phyloP scores from a whole-genome alignment of 1,139 yeast species.

The Citeromyces siamensis region DNA sequence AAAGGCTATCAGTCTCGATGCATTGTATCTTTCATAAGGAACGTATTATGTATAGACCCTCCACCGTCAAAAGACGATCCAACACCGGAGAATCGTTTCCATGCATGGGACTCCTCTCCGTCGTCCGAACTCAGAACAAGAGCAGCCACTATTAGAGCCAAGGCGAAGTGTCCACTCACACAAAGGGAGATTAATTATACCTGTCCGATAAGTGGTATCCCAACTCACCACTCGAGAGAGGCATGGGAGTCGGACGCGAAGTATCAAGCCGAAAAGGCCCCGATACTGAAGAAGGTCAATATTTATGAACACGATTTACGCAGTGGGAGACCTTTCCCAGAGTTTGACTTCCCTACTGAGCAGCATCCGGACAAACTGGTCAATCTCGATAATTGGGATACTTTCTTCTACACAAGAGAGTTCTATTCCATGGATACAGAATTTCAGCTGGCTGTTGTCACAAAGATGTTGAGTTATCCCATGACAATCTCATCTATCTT shows the following conservation, averaged over 20 bases:
- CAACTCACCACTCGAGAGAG: constrained; percentile 83
- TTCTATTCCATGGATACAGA: constrained; percentile 96
- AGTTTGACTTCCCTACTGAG: constrained; percentile 80
- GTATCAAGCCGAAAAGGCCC: constrained; percentile 53
- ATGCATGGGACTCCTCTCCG: constrained; percentile 89
- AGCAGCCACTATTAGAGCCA: constrained; percentile 81
- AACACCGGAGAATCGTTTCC: constrained; percentile 55
- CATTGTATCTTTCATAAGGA: constrained; percentile 34
- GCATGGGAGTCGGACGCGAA: constrained; percentile 79
- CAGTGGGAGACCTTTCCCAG: constrained; percentile 89
- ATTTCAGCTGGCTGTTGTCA: constrained; percentile 88
- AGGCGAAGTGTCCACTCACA: constrained; percentile 89
- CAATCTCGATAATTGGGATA: constrained; percentile 83
- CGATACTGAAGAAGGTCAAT: constrained; percentile 73
- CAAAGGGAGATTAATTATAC: constrained; percentile 68
- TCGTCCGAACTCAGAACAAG: constrained; percentile 78
- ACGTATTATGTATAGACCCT: constrained; percentile 49
- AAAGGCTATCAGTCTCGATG: constrained; percentile 14
- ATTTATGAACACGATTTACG: constrained; percentile 91
- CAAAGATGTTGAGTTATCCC: constrained; percentile 90
- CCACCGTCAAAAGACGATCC: constrained; percentile 53
- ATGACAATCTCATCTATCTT: constrained; percentile 75
- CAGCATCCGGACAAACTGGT: constrained; percentile 71
- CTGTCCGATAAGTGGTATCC: constrained; percentile 91
- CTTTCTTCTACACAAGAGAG: constrained; percentile 84